phyloP scores from a whole-genome alignment of 257 asterid genomes.

The Eustoma russellianum region DNA sequence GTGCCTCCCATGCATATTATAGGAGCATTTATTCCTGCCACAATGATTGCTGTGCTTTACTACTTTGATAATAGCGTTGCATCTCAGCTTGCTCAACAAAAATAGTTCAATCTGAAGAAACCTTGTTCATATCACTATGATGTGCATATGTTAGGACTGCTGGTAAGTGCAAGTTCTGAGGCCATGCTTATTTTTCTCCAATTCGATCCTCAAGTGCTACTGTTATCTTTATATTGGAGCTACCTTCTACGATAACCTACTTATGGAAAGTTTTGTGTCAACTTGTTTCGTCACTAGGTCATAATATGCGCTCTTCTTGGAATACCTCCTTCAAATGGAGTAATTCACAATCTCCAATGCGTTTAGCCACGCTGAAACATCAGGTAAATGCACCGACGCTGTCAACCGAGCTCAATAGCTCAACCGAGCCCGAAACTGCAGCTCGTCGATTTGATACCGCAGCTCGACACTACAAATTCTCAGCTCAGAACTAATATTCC shows the following conservation, averaged over 20 bases:
- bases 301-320: conserved; percentile 89
- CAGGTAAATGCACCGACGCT: conserved; percentile 42
- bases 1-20: conserved; percentile 76
- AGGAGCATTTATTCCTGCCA: conserved; percentile 94
- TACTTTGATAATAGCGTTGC: conserved; percentile 98
- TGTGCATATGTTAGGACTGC: conserved; percentile 84
- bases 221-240: too few relatives aligned
- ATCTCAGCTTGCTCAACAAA: conserved; percentile 92
- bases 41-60: conserved; percentile 98
- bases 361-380: conserved; percentile 91
- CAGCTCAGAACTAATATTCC: too few relatives aligned
- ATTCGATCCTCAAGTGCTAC: too few relatives aligned
- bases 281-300: conserved; percentile 33
- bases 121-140: conserved; percentile 94
- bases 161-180: conserved; percentile 37
- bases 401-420: too few relatives aligned
- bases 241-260: too few relatives aligned
- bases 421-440: too few relatives aligned
- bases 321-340: conserved; percentile 98
- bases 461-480: too few relatives aligned
- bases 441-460: too few relatives aligned
- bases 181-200: neutral
- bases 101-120: conserved; percentile 86
- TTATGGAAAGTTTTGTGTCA: too few relatives aligned
- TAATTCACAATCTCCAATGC: conserved; percentile 99